Evolutionary conservation across 1,139 yeast genomes (phyloP).

Genomic region (Saccharomyces pastorianus): DNA sequence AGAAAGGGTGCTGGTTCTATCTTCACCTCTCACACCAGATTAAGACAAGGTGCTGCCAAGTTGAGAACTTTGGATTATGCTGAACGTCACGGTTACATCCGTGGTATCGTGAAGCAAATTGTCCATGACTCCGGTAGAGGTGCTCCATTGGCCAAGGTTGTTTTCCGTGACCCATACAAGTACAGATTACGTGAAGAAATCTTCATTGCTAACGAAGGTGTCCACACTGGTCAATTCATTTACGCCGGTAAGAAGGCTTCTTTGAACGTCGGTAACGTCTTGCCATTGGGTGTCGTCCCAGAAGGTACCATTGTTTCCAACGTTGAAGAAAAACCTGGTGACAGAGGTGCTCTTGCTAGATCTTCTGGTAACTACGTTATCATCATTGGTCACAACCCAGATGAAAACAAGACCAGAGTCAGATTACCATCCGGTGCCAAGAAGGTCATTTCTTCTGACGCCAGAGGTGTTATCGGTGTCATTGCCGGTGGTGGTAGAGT

Average conservation of each 20-base stretch:
- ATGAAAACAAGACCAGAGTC: conserved; percentile 97
- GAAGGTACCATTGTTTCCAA: conserved; percentile 98
- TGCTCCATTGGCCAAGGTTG: conserved; percentile 99
- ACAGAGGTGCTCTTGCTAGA: conserved; percentile 99
- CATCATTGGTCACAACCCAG: conserved; percentile 98
- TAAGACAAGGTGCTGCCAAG: conserved; percentile 99
- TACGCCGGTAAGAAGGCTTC: conserved; percentile 99
- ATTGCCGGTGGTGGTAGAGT: conserved; percentile 99
- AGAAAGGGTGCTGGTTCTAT: conserved; percentile 99
- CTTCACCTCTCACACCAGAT: conserved; percentile 99
- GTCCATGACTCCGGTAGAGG: conserved; percentile 99
- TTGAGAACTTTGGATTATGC: conserved; percentile 98
- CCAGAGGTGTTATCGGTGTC: conserved; percentile 99
- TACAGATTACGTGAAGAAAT: conserved; percentile 97
- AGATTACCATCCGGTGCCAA: conserved; percentile 98
- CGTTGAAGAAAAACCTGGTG: conserved; percentile 99
- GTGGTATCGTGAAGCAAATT: conserved; percentile 98
- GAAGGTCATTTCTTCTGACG: conserved; percentile 89
- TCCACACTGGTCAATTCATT: conserved; percentile 97
- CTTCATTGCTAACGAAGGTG: conserved; percentile 98
- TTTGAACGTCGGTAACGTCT: conserved; percentile 92
- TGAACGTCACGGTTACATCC: conserved; percentile 99
- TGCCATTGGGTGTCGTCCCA: conserved; percentile 94
- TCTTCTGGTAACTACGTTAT: conserved; percentile 99
- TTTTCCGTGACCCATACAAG: conserved; percentile 98